Conservation (phyloP, 2,329 filamentous ascomycete genomes). For the Pseudomassariella vexata region DNA sequence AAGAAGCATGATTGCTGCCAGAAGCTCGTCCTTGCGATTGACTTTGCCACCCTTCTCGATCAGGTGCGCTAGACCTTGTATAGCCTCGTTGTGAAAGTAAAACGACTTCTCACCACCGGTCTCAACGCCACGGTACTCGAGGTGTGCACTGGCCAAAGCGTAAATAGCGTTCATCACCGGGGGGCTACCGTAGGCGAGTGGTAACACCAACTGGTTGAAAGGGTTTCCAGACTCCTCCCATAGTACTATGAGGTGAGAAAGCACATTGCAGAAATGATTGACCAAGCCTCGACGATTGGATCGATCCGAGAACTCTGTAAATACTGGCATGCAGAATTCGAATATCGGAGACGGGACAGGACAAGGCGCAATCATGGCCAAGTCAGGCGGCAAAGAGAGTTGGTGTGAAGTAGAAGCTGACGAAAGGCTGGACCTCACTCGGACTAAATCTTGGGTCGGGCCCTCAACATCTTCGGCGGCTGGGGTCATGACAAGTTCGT, state of each 20-base stretch:
- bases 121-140: conserved; percentile 58
- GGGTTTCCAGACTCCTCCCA: conserved; percentile 58
- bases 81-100: conserved; percentile 54
- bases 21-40: conserved; percentile 47
- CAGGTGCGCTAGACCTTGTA: conserved; percentile 50
- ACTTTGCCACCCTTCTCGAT: conserved; percentile 46
- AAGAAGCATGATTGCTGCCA: conserved; percentile 56
- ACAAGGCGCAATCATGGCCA: conserved; percentile 35
- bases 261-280: conserved; percentile 58
- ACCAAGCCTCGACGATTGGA: conserved; percentile 50
- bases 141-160: conserved; percentile 75
- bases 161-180: conserved; percentile 78
- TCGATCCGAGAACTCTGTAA: conserved; percentile 50
- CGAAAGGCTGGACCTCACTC: conserved; percentile 14
- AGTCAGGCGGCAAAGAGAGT: conserved; percentile 25
- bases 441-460: conserved; percentile 12
- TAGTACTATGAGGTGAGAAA: conserved; percentile 61
- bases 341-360: conserved; percentile 34
- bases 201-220: conserved; percentile 58
- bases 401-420: too few relatives aligned
- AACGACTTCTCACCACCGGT: conserved; percentile 48
- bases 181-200: conserved; percentile 47
- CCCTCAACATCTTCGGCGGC: conserved; percentile 11
- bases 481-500: too few relatives aligned
- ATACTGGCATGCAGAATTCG: conserved; percentile 47